Percentiles rank a stretch among this genome's conserved stretches.
These are phyloP conservation scores for Pseudogymnoascus sp. DNA, from an alignment of 2,329 filamentous ascomycete species.

Conservation along the genomic window DNA sequence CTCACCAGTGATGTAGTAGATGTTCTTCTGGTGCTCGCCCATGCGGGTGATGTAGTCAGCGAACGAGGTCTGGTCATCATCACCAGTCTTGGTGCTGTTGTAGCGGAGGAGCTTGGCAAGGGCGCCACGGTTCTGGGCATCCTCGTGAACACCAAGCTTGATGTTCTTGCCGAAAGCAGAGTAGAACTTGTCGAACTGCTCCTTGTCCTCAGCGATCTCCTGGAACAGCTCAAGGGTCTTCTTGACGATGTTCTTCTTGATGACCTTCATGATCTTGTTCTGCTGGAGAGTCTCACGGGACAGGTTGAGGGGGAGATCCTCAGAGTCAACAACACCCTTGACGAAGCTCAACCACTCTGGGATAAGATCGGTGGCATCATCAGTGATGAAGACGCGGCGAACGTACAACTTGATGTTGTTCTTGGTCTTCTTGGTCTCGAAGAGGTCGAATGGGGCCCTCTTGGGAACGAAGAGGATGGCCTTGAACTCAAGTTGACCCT, in stretches of 20 bases:
- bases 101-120: constrained; percentile 98
- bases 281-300: constrained; percentile 99
- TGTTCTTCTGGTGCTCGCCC: constrained; percentile 99
- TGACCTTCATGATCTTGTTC: constrained; percentile 99
- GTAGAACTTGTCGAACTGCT: constrained; percentile 99
- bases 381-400: constrained; percentile 99
- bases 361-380: constrained; percentile 97
- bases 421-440: constrained; percentile 99
- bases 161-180: constrained; percentile 99
- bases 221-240: constrained; percentile 99
- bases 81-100: constrained; percentile 95
- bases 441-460: constrained; percentile 98
- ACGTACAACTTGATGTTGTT: constrained; percentile 99
- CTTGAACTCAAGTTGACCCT: constrained; percentile 99
- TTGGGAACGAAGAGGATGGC: constrained; percentile 99
- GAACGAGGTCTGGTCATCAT: constrained; percentile 89
- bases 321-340: constrained; percentile 99
- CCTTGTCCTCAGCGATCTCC: constrained; percentile 98
- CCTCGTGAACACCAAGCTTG: constrained; percentile 99
- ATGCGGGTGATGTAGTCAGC: constrained; percentile 98
- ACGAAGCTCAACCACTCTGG: constrained; percentile 99
- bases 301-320: constrained; percentile 98
- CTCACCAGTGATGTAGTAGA: constrained; percentile 99
- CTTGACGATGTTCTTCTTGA: constrained; percentile 99
- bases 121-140: constrained; percentile 86